Evolutionary conservation across 2,329 filamentous ascomycete genomes (phyloP).

Genomic region (Immersiporthe knoxdaviesiana): DNA sequence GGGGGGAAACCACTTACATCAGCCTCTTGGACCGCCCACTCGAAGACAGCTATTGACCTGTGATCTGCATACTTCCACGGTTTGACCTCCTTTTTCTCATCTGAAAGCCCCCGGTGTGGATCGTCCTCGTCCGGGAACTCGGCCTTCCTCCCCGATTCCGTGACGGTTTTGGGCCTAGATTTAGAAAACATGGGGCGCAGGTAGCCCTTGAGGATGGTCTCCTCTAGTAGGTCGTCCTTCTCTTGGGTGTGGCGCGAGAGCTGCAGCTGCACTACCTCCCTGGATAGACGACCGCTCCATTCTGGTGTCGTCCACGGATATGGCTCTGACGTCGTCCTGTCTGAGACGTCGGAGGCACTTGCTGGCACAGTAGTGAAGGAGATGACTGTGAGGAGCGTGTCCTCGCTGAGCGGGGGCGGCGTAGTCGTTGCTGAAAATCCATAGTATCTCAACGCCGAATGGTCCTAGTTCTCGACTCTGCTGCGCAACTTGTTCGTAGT

Average conservation of each 20-base stretch:
- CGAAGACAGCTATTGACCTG: slow-evolving; percentile 58
- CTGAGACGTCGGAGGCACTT: neutral
- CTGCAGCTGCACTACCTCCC: slow-evolving; percentile 38
- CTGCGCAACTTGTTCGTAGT: slow-evolving; percentile 21
- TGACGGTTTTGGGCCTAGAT: slow-evolving; percentile 56
- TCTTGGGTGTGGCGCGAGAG: slow-evolving; percentile 30
- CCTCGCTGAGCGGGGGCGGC: slow-evolving; percentile 28
- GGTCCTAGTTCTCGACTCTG: slow-evolving; percentile 17
- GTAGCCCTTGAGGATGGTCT: slow-evolving; percentile 63
- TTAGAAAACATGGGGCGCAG: slow-evolving; percentile 70
- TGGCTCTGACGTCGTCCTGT: neutral
- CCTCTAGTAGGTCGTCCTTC: slow-evolving; percentile 49
- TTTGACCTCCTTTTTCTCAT: slow-evolving; percentile 49
- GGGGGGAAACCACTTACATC: slow-evolving; percentile 38
- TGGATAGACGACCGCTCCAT: slow-evolving; percentile 37
- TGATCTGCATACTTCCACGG: slow-evolving; percentile 64
- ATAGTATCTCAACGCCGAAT: slow-evolving; percentile 18
- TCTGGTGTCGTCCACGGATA: slow-evolving; percentile 37
- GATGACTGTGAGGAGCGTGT: slow-evolving; percentile 40
- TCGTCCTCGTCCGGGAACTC: slow-evolving; percentile 47
- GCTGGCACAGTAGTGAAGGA: slow-evolving; percentile 37
- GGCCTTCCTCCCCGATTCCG: slow-evolving; percentile 59
- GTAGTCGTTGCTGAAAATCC: neutral
- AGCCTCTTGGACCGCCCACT: slow-evolving; percentile 61
- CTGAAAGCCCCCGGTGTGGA: slow-evolving; percentile 39